Conservation (phyloP, 2,329 filamentous ascomycete species). For the Monilinia fructicola region DNA sequence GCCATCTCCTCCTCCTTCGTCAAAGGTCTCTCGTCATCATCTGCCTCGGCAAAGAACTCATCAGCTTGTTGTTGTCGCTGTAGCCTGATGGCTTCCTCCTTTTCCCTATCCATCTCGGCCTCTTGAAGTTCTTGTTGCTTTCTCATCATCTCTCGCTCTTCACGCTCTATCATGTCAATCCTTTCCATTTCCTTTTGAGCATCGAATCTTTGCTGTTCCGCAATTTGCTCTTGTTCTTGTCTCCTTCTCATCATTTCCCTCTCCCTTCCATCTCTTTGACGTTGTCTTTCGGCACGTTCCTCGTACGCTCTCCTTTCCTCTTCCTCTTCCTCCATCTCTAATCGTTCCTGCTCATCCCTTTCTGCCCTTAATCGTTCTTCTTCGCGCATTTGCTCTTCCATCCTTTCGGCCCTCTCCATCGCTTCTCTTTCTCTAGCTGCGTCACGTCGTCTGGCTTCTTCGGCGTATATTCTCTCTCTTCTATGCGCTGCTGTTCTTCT, state of each 20-base stretch:
- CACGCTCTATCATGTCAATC: conserved; percentile 9
- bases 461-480: conserved; percentile 18
- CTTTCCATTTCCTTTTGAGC: conserved; percentile 18
- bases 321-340: conserved; percentile 23
- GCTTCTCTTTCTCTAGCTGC: conserved; percentile 13
- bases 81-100: conserved; percentile 1
- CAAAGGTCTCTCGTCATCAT: conserved; percentile 14
- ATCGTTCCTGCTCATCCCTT: conserved; percentile 19
- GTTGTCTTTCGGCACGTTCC: conserved; percentile 8
- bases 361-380: conserved; percentile 12
- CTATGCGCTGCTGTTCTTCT: conserved; percentile 7
- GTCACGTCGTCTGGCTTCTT: conserved; percentile 18
- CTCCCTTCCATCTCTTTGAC: conserved; percentile 12
- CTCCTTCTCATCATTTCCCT: conserved; percentile 5
- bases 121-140: conserved; percentile 11
- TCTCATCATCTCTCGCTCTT: conserved; percentile 16
- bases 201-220: conserved; percentile 13
- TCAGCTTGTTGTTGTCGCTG: conserved; percentile 11
- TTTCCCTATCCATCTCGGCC: conserved; percentile 10
- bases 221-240: conserved; percentile 18
- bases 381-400: conserved; percentile 6
- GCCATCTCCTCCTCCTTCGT: conserved; percentile 28
- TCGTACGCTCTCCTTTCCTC: conserved; percentile 19
- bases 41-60: neutral
- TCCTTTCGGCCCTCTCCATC: conserved; percentile 7